A percentile compares a stretch with the other conserved stretches of the same genome.
phyloP scores from a whole-genome alignment of 345 rosid species.

The Garcia nutans region DNA sequence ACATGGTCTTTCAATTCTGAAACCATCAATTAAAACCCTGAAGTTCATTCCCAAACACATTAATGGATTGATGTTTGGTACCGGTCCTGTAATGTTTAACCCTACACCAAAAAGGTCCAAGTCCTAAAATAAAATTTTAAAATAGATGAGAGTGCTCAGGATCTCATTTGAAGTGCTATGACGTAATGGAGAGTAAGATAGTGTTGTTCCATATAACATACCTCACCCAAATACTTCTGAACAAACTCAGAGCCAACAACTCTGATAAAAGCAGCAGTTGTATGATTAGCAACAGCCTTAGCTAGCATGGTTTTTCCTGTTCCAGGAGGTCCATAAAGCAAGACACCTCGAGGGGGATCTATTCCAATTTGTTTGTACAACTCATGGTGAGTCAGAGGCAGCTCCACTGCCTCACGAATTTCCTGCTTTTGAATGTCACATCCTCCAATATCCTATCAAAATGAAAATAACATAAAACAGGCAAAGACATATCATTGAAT shows the following conservation, averaged over 20 bases:
- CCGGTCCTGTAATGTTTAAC: background rate
- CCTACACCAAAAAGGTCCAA: background rate
- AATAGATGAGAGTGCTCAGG: background rate
- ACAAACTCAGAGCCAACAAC: slow-evolving; percentile 99
- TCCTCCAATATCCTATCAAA: slow-evolving; percentile 89
- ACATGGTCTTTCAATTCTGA: too few relatives aligned
- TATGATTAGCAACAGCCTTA: slow-evolving; percentile 95
- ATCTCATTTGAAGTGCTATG: background rate
- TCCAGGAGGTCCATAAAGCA: slow-evolving; percentile 98
- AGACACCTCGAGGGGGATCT: slow-evolving; percentile 96
- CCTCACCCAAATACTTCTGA: slow-evolving; percentile 98
- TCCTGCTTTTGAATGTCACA: slow-evolving; percentile 99
- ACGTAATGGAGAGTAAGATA: background rate
- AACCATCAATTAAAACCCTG: too few relatives aligned
- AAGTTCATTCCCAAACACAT: too few relatives aligned
- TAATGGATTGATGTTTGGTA: too few relatives aligned
- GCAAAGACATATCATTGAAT: background rate
- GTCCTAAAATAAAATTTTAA: background rate
- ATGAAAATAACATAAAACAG: background rate
- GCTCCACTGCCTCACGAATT: slow-evolving; percentile 98
- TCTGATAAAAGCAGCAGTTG: slow-evolving; percentile 96
- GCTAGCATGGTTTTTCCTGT: slow-evolving; percentile 99
- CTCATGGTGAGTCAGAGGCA: slow-evolving; percentile 93
- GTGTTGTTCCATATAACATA: slow-evolving; percentile 19
- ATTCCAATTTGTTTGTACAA: slow-evolving; percentile 95